Evolutionary conservation across 805 yeast genomes (phyloP), one percentile per base, ranked within the genome.

Genomic region (Candida multigemmis): DNA sequence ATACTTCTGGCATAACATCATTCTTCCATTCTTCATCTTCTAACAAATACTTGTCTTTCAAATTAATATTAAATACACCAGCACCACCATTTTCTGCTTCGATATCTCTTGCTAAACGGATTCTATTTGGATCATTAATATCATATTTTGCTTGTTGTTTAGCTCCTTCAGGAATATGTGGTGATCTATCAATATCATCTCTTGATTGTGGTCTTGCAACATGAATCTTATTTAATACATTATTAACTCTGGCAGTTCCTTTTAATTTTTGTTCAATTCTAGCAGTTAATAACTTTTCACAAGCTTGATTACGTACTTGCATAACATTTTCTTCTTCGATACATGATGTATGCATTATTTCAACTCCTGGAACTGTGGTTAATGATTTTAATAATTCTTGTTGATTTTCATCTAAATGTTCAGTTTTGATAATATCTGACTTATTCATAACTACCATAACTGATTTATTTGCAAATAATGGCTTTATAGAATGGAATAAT

Each of bases 11-110:
- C 85, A 91, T 85, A 36, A 80, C 71, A 57, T 91, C 99, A 41
- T 85, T 75, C 71, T 89, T 89, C 99, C 99, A 91, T 38, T 84
- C 93, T 27, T 89, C 97, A 51, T 91, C 89, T 42, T 89, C 98
- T 42, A 91, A 67, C 36, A 91, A 42, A 58, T 93, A 91, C 48
- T 78, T 81, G 50, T 89, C 97, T 54, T 86, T 84, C 61, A 91
- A 68, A 63, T 91, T 86, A 50, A 91, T 74, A 63, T 86, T 91
- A 68, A 63, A 91, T 19, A 91, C 98, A 68, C 98, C 98, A 23
- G 98, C 96, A 52, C 98, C 98, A 51, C 98, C 98, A 46, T 91
- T 84, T 53, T 81, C 96, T 26, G 71, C 79, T 63, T 91, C 98
- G 36, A 86, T 66, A 50, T 91, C 97, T 48, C 84, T 73, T 21